phyloP scores from a whole-genome alignment of 768 basidiomycete genomes.

The Calocera viscosa region DNA sequence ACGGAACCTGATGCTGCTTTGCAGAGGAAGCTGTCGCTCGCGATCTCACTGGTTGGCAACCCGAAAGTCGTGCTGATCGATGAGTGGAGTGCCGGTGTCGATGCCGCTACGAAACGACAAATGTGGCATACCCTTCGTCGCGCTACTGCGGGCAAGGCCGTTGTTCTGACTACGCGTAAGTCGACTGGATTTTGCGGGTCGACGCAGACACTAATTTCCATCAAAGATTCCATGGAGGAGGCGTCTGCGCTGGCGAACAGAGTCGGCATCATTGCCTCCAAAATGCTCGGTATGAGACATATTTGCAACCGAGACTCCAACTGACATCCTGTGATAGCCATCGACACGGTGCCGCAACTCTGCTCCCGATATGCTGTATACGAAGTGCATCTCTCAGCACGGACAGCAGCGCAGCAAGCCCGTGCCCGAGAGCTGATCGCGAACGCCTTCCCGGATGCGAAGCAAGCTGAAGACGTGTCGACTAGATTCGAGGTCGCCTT shows the following conservation, averaged over 20 bases:
- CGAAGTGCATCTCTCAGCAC: conserved; percentile 63
- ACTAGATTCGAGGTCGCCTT: conserved; percentile 65
- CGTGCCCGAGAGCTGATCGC: conserved; percentile 51
- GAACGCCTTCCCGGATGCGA: conserved; percentile 42
- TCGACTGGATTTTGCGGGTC: conserved; percentile 16
- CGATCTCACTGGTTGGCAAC: conserved; percentile 35
- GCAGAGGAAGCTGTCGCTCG: not conserved
- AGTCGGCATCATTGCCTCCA: conserved; percentile 63
- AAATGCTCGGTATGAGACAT: conserved; percentile 46
- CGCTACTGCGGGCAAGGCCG: conserved; percentile 54
- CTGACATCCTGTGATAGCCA: conserved; percentile 32
- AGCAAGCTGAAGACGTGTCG: conserved; percentile 59
- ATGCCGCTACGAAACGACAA: conserved; percentile 70
- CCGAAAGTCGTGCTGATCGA: conserved; percentile 68
- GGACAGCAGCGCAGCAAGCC: conserved; percentile 45
- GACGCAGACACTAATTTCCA: conserved; percentile 15
- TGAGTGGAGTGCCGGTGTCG: conserved; percentile 72
- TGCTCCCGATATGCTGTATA: conserved; percentile 58
- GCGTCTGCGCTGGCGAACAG: conserved; percentile 63
- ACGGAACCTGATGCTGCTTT: not conserved
- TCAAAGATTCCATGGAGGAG: conserved; percentile 65
- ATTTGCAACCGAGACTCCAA: not conserved
- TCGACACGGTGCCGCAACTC: conserved; percentile 53
- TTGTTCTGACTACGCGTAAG: conserved; percentile 60
- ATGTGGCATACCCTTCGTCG: conserved; percentile 65